Conservation (phyloP, 306 rosid species). For the Quercus parvula region DNA sequence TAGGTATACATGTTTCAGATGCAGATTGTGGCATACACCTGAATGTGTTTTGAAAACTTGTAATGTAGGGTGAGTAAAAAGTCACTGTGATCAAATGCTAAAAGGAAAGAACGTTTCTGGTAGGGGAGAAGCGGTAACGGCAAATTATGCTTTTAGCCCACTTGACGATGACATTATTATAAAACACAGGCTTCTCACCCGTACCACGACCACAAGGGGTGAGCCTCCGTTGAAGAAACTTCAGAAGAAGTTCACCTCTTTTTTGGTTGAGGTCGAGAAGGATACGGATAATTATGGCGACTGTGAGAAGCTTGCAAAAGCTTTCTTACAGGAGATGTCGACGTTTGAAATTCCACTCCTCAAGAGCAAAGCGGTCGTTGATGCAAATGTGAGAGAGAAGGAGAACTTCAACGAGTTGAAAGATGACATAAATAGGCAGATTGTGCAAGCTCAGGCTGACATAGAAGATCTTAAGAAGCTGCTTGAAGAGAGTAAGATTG, state of each 20-base stretch:
- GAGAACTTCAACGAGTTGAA: slow-evolving; percentile 77
- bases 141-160: slow-evolving; percentile 70
- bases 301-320: slow-evolving; percentile 68
- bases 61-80: not conserved
- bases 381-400: slow-evolving; percentile 82
- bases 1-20: not conserved
- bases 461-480: slow-evolving; percentile 69
- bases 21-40: not conserved
- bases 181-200: slow-evolving; percentile 89
- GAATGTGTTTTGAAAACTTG: not conserved
- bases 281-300: slow-evolving; percentile 53
- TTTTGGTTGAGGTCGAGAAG: slow-evolving; percentile 62
- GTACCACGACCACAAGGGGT: slow-evolving; percentile 87
- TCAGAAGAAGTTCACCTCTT: slow-evolving; percentile 81
- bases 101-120: slow-evolving; percentile 62
- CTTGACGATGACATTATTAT: slow-evolving; percentile 71
- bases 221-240: slow-evolving; percentile 95
- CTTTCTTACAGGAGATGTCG: slow-evolving; percentile 77
- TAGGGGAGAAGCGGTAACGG: slow-evolving; percentile 69
- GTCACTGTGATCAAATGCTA: slow-evolving; percentile 37
- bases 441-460: slow-evolving; percentile 64
- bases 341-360: slow-evolving; percentile 89
- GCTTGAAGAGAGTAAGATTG: slow-evolving; percentile 80
- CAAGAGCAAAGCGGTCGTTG: slow-evolving; percentile 79
- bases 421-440: slow-evolving; percentile 72